Percentiles rank a stretch among this genome's conserved stretches.
These are phyloP conservation scores for Gamarada debralockiae DNA, from an alignment of 495 filamentous ascomycete species.

Conservation along the genomic window DNA sequence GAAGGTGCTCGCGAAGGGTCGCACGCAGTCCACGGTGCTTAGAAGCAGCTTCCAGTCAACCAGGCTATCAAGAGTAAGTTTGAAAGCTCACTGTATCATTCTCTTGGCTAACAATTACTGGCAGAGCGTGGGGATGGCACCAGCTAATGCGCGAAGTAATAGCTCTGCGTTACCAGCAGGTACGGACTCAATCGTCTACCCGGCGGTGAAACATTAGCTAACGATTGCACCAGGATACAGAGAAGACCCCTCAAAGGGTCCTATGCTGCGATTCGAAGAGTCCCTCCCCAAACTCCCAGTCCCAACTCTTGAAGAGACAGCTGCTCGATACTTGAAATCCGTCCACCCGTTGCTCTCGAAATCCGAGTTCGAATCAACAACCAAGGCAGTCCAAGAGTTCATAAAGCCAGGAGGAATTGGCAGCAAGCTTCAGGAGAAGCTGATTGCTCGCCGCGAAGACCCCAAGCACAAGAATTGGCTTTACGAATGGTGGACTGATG, in stretches of 20 bases:
- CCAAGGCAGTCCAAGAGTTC: slow-evolving; percentile 79
- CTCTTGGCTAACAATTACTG: slow-evolving; percentile 9
- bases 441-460: slow-evolving; percentile 76
- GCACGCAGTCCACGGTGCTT: slow-evolving; percentile 36
- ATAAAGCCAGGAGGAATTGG: slow-evolving; percentile 77
- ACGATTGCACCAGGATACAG: slow-evolving; percentile 63
- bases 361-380: slow-evolving; percentile 69
- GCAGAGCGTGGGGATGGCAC: slow-evolving; percentile 21
- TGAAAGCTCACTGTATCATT: background rate
- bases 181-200: slow-evolving; percentile 16
- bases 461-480: slow-evolving; percentile 92
- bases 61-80: slow-evolving; percentile 29
- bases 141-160: slow-evolving; percentile 47
- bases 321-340: slow-evolving; percentile 86
- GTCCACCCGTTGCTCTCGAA: slow-evolving; percentile 76
- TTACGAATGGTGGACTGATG: slow-evolving; percentile 95
- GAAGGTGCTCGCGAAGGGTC: slow-evolving; percentile 39
- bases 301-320: slow-evolving; percentile 90
- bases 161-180: slow-evolving; percentile 55
- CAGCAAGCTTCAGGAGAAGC: slow-evolving; percentile 80
- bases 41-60: slow-evolving; percentile 30
- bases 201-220: slow-evolving; percentile 10
- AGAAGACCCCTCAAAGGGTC: slow-evolving; percentile 86
- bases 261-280: slow-evolving; percentile 94
- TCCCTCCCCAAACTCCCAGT: slow-evolving; percentile 90